Evolutionary conservation across 305 asterid species (phyloP).

Genomic region (Fraxinus latifolia): DNA sequence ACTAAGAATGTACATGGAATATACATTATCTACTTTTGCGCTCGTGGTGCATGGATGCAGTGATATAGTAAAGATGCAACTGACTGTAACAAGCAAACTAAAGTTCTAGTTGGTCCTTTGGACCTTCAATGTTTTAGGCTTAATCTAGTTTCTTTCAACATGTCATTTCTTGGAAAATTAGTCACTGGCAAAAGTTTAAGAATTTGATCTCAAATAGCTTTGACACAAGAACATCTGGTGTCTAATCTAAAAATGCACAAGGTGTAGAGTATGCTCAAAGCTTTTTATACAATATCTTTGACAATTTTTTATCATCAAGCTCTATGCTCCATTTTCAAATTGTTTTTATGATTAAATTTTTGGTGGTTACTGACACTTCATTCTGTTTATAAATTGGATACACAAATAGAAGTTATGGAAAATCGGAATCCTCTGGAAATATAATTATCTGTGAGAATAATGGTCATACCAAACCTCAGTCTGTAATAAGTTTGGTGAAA

Average conservation of each 20-base stretch:
- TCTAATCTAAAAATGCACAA: not conserved
- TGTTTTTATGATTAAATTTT: not conserved
- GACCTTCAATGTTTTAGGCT: not conserved
- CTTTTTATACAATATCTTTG: not conserved
- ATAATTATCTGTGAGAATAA: conserved; percentile 16
- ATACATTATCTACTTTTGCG: not conserved
- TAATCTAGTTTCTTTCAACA: not conserved
- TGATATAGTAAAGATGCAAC: not conserved
- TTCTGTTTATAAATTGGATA: conserved; percentile 5
- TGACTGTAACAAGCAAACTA: not conserved
- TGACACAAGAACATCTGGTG: not conserved
- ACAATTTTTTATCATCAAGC: not conserved
- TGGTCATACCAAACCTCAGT: conserved; percentile 1
- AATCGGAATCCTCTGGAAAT: not conserved
- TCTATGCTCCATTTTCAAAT: not conserved
- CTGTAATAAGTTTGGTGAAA: not conserved
- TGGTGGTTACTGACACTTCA: not conserved
- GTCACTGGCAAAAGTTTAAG: not conserved
- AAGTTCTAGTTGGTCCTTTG: not conserved
- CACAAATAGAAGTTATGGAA: not conserved
- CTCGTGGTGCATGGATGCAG: not conserved
- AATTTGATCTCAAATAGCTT: not conserved
- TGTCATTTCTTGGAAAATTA: not conserved
- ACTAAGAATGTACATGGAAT: not conserved
- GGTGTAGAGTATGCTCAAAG: not conserved